Base-by-base conservation (phyloP, 192 early-diverging fungal genomes). In the Spinellus fusiger region DNA sequence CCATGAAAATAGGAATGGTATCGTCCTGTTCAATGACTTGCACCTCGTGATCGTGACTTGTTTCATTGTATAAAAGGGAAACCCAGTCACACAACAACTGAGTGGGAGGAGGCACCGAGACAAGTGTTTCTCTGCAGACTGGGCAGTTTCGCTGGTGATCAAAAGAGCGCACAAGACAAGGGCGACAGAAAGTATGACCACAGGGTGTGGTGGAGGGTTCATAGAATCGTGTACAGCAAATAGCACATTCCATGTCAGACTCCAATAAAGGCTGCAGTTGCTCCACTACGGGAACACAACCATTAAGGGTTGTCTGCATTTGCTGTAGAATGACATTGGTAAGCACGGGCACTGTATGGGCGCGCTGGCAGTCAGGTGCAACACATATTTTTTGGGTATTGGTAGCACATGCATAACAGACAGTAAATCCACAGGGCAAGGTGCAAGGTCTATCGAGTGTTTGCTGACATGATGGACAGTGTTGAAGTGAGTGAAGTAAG, bases 151-250 rank as follows among this genome's bases (percentile, higher is more conserved):
- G 40, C 29, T 55, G 59, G 61, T 83, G 75, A 54, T 85, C 83
- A 3, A 85, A 37, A 1, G 83, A 75, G 10, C 71, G 68, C n/a
- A 83, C 66, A 3, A 89, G 34, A 58, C 88, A 89, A 5, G 49
- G 48, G 20, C 71, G 73, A 62, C 88, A 89, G 49, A 77, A 77
- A n/a, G 79, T 83, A 63, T 89, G 88, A 0, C 88, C 88, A 48
- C 88, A 89, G 3, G 73, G 74, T 15, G 79, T 76, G 0, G 85
- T 86, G 10, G 86, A 63, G 3, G 88, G 86, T n/a, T 82, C 70
- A 23, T 59, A 38, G 55, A 86, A 71, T 12, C 78, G 56, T 10
- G 61, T 54, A 34, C 62, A 76, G 61, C 87, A 89, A 18, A 89
- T 69, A 9, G 73, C 68, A 61, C 87, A 89, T 64, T 85, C 87